Evolutionary conservation across 2,329 filamentous ascomycete species (phyloP), one percentile per base, ranked within the genome.

Genomic region (Septoria petroselini): DNA sequence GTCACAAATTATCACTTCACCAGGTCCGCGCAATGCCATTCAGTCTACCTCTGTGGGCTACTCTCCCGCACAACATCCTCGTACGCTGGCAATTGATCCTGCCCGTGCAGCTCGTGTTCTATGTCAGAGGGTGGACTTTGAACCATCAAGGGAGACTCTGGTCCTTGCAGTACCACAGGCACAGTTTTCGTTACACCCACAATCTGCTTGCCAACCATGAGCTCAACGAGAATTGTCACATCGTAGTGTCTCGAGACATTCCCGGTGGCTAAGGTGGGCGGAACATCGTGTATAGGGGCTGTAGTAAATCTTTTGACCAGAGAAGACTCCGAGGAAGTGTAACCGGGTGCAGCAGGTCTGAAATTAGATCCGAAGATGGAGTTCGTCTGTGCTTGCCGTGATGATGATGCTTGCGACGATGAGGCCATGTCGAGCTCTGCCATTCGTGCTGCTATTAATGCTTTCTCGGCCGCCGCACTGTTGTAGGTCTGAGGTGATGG

Each of bases 11-110:
- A n/a, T n/a, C n/a, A n/a, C n/a, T n/a, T n/a, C n/a, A n/a, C n/a
- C n/a, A n/a, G n/a, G n/a, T n/a, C n/a, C n/a, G n/a, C n/a, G n/a
- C n/a, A n/a, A 27, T 6, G 25, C 39, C 15, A 14, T 2, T 41
- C 25, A 15, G 18, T 11, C 12, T 7, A n/a, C 12, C n/a, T 9
- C 6, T 41, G 12, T 3, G 12, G 7, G 23, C 27, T n/a, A 23
- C 18, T 9, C 14, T 41, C 11, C 5, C 39, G 23, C 4, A 41
- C 39, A 2, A 23, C 39, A 29, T 45, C 42, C 27, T 45, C 42
- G 15, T 45, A 45, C 15, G 9, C 27, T n/a, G 42, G 42, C 19
- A 45, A n/a, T 14, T 45, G 18, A n/a, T 45, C 42, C 18, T 29
- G 18, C 9, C 9, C 29, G 5, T 31, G 27, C 40, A 29, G 3